Conservation (phyloP, 2,329 filamentous ascomycete species). For the Tricladium varicosporioides region DNA sequence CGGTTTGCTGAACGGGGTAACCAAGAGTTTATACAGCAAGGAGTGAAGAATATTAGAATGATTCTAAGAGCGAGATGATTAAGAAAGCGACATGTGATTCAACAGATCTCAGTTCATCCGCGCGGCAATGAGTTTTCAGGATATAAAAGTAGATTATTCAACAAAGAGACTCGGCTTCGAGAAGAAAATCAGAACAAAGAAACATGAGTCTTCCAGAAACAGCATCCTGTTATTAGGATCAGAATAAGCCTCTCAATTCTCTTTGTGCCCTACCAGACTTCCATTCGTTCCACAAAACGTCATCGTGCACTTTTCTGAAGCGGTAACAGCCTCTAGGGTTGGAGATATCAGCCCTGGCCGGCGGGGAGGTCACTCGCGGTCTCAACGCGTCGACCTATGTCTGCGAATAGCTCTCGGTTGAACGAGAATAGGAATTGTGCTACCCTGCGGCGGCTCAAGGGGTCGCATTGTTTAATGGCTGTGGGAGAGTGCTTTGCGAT, state of each 20-base stretch:
- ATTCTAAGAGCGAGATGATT: not conserved
- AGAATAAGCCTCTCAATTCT: slow-evolving; percentile 5
- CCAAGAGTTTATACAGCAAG: not conserved
- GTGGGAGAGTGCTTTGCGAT: slow-evolving; percentile 13
- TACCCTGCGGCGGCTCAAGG: slow-evolving; percentile 23
- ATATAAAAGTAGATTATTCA: slow-evolving; percentile 13
- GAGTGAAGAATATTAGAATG: slow-evolving; percentile 1
- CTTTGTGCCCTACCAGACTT: slow-evolving; percentile 23
- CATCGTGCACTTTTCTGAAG: slow-evolving; percentile 10
- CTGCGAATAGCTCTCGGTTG: slow-evolving; percentile 29
- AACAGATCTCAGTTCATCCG: slow-evolving; percentile 3
- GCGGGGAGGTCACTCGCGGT: slow-evolving; percentile 2
- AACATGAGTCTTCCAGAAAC: slow-evolving; percentile 17
- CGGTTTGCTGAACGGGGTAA: too few species aligned
- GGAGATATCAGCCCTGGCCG: not conserved
- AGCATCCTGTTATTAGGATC: slow-evolving; percentile 7
- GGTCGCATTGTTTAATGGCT: slow-evolving; percentile 21
- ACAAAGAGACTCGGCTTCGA: slow-evolving; percentile 29
- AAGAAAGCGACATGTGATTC: slow-evolving; percentile 3
- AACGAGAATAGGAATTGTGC: slow-evolving; percentile 18
- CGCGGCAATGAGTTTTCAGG: slow-evolving; percentile 25
- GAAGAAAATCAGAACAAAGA: slow-evolving; percentile 31
- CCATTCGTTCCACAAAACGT: slow-evolving; percentile 10
- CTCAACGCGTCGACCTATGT: slow-evolving; percentile 27
- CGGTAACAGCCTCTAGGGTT: slow-evolving; percentile 7